phyloP scores from a whole-genome alignment of 2,329 filamentous ascomycete genomes.

The Penicillium janthinellum region DNA sequence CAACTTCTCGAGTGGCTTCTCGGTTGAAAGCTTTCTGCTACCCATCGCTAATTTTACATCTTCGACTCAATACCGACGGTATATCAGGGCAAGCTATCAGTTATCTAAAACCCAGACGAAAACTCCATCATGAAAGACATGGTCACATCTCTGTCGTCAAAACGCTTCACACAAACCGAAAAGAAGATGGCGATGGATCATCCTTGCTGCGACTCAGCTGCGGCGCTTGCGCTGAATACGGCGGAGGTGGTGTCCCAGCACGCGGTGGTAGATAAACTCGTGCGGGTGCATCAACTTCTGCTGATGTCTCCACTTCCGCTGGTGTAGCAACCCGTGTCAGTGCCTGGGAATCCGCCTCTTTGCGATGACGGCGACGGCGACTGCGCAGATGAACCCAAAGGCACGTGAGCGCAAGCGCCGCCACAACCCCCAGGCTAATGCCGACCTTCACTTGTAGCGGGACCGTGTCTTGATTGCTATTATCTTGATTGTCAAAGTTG shows the following conservation, averaged over 20 bases:
- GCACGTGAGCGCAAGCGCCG: too few relatives aligned
- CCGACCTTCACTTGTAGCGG: too few relatives aligned
- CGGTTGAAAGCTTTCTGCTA: background rate
- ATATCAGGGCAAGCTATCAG: background rate
- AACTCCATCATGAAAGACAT: background rate
- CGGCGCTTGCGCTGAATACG: background rate
- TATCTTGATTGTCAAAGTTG: too few relatives aligned
- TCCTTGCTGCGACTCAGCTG: background rate
- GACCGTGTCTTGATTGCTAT: too few relatives aligned
- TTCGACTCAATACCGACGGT: background rate
- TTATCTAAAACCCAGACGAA: background rate
- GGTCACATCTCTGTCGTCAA: background rate
- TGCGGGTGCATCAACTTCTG: too few relatives aligned
- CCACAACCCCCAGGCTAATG: too few relatives aligned
- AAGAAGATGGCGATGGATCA: background rate
- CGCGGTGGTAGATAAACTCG: too few relatives aligned
- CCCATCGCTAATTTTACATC: background rate
- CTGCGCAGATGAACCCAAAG: too few relatives aligned
- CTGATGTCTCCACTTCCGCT: too few relatives aligned
- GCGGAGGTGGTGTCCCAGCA: background rate
- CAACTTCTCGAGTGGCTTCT: background rate
- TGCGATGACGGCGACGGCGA: too few relatives aligned
- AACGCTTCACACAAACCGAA: background rate
- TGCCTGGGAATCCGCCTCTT: too few relatives aligned
- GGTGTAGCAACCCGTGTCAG: background rate